Evolutionary conservation across 176 grass and related monocot species (phyloP).

Genomic region (Saccharum officinarum): DNA sequence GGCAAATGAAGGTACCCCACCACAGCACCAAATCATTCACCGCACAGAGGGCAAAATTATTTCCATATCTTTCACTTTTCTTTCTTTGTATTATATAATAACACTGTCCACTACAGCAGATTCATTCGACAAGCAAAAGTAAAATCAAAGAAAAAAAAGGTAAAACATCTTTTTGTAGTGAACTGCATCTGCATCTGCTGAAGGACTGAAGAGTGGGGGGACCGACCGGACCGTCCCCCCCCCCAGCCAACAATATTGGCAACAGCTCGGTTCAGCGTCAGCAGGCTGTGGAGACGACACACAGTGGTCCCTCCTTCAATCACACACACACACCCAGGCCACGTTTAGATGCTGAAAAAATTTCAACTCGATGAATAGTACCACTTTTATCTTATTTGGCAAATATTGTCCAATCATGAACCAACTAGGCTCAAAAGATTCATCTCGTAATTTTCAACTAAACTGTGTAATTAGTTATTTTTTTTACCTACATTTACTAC

Average conservation of each 20-base stretch:
- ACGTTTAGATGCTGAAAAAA: no score
- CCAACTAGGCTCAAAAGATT: no score
- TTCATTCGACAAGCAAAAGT: conserved; percentile 11
- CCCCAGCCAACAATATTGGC: neutral
- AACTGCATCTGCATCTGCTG: conserved; percentile 1
- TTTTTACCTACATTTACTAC: no score
- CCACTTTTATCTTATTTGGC: no score
- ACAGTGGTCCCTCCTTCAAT: conserved; percentile 23
- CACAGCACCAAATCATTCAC: neutral
- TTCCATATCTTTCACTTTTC: conserved; percentile 49
- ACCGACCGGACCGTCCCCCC: neutral
- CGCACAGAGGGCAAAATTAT: conserved; percentile 9
- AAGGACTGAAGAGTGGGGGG: neutral
- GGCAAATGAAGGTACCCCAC: no score
- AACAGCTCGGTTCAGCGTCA: conserved; percentile 1
- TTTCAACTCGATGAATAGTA: no score
- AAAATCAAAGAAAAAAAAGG: neutral
- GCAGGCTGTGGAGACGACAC: neutral
- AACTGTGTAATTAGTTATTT: no score
- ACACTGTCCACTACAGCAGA: conserved; percentile 40
- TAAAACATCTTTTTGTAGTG: neutral
- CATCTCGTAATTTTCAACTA: no score
- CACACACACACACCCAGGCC: no score
- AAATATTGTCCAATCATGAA: no score
- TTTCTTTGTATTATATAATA: conserved; percentile 75